These are phyloP conservation scores for Termitomyces sp. DNA, from an alignment of 768 basidiomycete genomes.

Conservation along the genomic window DNA sequence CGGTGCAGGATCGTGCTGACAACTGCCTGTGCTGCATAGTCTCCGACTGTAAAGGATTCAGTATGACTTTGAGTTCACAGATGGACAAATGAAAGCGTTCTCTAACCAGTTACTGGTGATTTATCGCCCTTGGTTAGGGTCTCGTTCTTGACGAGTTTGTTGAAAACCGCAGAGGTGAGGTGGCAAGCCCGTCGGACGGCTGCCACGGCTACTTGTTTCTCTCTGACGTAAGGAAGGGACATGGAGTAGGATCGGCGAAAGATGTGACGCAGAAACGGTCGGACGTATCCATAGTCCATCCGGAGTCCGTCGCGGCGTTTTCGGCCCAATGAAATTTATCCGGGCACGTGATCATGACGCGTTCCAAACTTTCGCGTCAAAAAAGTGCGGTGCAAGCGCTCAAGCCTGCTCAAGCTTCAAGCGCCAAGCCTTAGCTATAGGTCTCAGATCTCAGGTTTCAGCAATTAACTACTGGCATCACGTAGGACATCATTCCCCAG, in stretches of 20 bases:
- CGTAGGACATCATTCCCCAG: too few species aligned
- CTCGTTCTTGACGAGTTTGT: conserved; percentile 79
- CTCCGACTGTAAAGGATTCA: conserved; percentile 60
- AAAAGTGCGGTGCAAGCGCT: too few species aligned
- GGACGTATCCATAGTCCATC: conserved; percentile 13
- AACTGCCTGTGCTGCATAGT: conserved; percentile 91
- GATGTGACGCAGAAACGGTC: conserved; percentile 13
- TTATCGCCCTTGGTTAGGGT: conserved; percentile 90
- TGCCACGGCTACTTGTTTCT: conserved; percentile 79
- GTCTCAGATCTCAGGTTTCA: neutral
- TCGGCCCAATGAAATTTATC: conserved; percentile 1
- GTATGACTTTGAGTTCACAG: neutral
- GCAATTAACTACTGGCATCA: too few species aligned
- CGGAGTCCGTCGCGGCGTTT: neutral
- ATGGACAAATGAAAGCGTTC: neutral
- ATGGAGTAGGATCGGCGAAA: conserved; percentile 31
- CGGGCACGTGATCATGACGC: neutral
- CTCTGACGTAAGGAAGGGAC: conserved; percentile 54
- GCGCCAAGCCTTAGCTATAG: too few species aligned
- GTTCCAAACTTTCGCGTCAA: too few species aligned
- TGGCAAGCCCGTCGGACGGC: conserved; percentile 86
- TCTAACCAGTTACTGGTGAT: conserved; percentile 80
- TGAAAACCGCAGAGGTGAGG: conserved; percentile 84
- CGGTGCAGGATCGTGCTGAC: conserved; percentile 74
- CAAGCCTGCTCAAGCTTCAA: too few species aligned